Conservation (phyloP, 2,329 filamentous ascomycete species). For the Calonectria naviculata region DNA sequence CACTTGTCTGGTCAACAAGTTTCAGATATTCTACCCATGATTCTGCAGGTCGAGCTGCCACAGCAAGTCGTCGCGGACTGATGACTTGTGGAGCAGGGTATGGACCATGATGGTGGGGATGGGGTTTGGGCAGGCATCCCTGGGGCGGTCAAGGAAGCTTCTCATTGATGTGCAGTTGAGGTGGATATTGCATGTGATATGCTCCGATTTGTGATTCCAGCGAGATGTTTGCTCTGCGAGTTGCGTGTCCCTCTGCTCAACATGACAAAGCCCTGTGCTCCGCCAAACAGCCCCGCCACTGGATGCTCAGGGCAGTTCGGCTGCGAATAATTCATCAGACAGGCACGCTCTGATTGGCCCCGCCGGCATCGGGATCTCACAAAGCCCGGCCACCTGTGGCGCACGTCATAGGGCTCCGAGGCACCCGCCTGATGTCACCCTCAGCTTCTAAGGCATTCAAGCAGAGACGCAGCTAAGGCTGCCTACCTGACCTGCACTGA, state of each 20-base stretch:
- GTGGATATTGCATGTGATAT: conserved; percentile 18
- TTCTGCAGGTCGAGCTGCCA: neutral
- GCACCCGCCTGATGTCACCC: conserved; percentile 40
- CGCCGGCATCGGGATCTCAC: conserved; percentile 19
- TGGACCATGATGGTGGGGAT: conserved; percentile 7
- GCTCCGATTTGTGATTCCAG: neutral
- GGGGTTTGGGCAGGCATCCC: conserved; percentile 1
- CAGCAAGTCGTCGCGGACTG: neutral
- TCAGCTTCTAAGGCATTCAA: conserved; percentile 10
- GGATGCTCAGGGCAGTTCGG: conserved; percentile 11
- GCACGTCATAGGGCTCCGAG: conserved; percentile 38
- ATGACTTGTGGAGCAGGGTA: neutral
- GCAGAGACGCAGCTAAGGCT: conserved; percentile 6
- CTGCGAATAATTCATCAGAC: conserved; percentile 28
- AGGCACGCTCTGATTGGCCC: conserved; percentile 28
- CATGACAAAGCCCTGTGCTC: neutral
- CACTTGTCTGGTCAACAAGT: neutral
- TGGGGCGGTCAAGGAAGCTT: neutral
- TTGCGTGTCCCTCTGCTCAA: neutral
- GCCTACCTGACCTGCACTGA: neutral
- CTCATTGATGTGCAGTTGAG: neutral
- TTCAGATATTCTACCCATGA: neutral
- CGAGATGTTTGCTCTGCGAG: neutral
- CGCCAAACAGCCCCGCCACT: neutral
- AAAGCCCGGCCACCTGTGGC: conserved; percentile 22